Evolutionary conservation across 2,329 filamentous ascomycete genomes (phyloP).

Genomic region (Bipolaris victoriae): DNA sequence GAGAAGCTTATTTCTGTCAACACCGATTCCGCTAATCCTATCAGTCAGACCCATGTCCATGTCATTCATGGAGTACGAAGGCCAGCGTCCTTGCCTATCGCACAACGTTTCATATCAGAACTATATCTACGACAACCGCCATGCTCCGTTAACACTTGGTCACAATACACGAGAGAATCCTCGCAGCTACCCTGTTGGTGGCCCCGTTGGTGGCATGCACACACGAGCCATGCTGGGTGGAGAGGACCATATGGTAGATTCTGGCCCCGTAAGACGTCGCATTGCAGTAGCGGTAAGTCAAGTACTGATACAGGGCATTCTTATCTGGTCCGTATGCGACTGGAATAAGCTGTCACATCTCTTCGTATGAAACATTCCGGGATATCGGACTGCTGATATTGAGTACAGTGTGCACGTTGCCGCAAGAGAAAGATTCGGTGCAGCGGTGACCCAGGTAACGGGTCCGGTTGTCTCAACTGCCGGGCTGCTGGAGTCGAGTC

Average conservation of each 20-base stretch:
- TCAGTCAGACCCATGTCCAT: slow-evolving; percentile 7
- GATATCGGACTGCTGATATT: slow-evolving; percentile 4
- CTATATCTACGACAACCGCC: slow-evolving; percentile 38
- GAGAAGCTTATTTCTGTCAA: not conserved
- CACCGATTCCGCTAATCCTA: not conserved
- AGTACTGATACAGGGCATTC: not conserved
- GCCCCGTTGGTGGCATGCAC: slow-evolving; percentile 26
- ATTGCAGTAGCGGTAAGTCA: slow-evolving; percentile 54
- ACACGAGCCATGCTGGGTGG: slow-evolving; percentile 12
- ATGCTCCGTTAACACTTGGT: slow-evolving; percentile 25
- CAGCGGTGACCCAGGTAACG: slow-evolving; percentile 80
- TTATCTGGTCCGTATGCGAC: not conserved
- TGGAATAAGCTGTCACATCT: not conserved
- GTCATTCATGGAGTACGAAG: slow-evolving; percentile 24
- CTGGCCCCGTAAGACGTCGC: slow-evolving; percentile 54
- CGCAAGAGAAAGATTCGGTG: slow-evolving; percentile 94
- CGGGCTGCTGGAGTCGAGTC: slow-evolving; percentile 70
- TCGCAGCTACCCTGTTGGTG: slow-evolving; percentile 34
- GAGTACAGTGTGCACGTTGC: slow-evolving; percentile 78
- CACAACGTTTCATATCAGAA: slow-evolving; percentile 16
- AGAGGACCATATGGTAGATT: slow-evolving; percentile 42
- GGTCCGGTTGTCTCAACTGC: slow-evolving; percentile 83
- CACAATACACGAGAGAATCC: slow-evolving; percentile 31
- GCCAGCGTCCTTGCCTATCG: slow-evolving; percentile 23
- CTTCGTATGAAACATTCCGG: not conserved